Conservation (phyloP, 2,329 filamentous ascomycete genomes). For the Coleophoma crateriformis region DNA sequence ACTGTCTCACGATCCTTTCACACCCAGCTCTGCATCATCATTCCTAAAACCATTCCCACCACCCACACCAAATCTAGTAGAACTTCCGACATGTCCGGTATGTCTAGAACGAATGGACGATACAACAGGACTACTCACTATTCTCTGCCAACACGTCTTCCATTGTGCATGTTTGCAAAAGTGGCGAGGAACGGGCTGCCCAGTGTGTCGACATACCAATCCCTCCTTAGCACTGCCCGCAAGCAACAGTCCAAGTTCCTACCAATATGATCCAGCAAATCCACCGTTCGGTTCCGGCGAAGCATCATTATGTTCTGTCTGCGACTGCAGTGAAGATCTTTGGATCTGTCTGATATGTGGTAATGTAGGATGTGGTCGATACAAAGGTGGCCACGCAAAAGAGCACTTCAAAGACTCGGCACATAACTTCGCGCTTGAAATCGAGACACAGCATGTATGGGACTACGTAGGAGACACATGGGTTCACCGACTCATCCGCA, state of each 20-base stretch:
- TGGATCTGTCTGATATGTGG: constrained; percentile 97
- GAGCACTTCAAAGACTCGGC: constrained; percentile 86
- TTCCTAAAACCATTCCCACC: constrained; percentile 53
- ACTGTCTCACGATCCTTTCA: constrained; percentile 59
- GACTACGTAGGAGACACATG: constrained; percentile 95
- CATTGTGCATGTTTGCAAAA: constrained; percentile 95
- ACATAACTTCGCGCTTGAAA: constrained; percentile 89
- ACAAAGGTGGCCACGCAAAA: constrained; percentile 90
- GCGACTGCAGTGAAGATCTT: constrained; percentile 74
- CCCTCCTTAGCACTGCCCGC: constrained; percentile 35
- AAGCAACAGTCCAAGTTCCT: constrained; percentile 11
- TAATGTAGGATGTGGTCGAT: constrained; percentile 86
- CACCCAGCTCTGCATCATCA: constrained; percentile 36
- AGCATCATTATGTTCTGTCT: constrained; percentile 74
- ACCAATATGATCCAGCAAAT: constrained; percentile 39
- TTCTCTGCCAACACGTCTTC: constrained; percentile 95
- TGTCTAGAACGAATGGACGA: constrained; percentile 98
- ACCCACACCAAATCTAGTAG: constrained; percentile 76
- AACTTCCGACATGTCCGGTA: constrained; percentile 92
- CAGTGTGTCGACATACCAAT: constrained; percentile 87
- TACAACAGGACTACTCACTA: constrained; percentile 89
- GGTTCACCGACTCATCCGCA: constrained; percentile 91
- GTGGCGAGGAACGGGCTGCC: constrained; percentile 91
- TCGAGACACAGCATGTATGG: constrained; percentile 94
- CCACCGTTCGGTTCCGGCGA: constrained; percentile 54